These are phyloP conservation scores for Podochytrium sp. DNA, from an alignment of 192 early-diverging fungal species.

Conservation along the genomic window DNA sequence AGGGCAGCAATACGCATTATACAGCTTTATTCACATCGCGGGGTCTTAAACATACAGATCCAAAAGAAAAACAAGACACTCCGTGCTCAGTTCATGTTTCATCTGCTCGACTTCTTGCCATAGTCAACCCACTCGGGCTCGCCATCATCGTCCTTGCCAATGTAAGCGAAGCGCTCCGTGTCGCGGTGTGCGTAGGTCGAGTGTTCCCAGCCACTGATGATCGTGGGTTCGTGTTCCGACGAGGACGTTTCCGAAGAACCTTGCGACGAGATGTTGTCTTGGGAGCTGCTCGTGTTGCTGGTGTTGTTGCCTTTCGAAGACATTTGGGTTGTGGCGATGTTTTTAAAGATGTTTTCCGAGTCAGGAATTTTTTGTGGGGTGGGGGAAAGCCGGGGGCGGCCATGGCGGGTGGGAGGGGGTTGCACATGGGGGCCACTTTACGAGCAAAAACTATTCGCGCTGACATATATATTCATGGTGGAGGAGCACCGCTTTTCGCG, in stretches of 20 bases:
- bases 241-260: not conserved
- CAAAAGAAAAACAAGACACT: too few species aligned
- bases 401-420: too few species aligned
- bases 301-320: not conserved
- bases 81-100: too few species aligned
- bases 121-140: conserved; percentile 1
- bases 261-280: not conserved
- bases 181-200: not conserved
- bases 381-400: too few species aligned
- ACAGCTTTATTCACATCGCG: too few species aligned
- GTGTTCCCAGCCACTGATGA: conserved; percentile 10
- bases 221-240: not conserved
- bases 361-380: not conserved
- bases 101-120: not conserved
- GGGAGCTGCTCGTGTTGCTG: not conserved
- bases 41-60: too few species aligned
- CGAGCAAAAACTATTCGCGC: too few species aligned
- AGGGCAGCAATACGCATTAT: too few species aligned
- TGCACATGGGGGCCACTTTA: too few species aligned
- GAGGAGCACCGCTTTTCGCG: too few species aligned
- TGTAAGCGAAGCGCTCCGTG: not conserved
- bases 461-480: too few species aligned
- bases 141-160: not conserved
- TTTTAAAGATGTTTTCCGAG: not conserved
- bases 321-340: not conserved